Evolutionary conservation across 257 asterid genomes (phyloP), one percentile per base, ranked within the genome.

Genomic region (Nicotiana attenuata): DNA sequence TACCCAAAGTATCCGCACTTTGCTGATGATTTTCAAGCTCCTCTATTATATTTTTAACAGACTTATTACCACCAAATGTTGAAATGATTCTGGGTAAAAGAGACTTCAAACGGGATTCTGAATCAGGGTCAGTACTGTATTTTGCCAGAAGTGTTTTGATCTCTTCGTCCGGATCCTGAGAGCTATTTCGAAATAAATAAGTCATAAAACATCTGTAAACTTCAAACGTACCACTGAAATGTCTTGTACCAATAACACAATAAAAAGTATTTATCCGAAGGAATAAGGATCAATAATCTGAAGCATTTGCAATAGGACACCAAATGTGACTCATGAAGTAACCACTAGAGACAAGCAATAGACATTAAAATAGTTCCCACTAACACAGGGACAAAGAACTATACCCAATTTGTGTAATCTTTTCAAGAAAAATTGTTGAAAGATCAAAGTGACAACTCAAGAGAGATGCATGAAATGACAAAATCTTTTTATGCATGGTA

Each of bases 41-140:
- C 81, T 83, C 81, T 78, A 89, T 85, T 69, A 92, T 87, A 85
- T 92, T 92, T 86, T 92, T 91, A 45, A 93, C 77, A 78, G 97
- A 82, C 85, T 88, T 92, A 87, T 80, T 90, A 80, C 94, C 88
- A 75, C 96, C 89, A 80, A 96, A 96, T 57, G 97, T 90, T 28
- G 99, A 90, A 86, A 92, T 90, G 84, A 94, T 94, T 85, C 92
- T 84, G 81, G 99, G 98, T 89, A 94, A 89, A 84, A 96, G 93
- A 85, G 82, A 78, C 89, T 94, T 94, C 85, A 96, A 88, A 67
- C 85, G 96, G 83, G 98, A 93, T 86, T 92, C 97, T 65, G 94
- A 83, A 84, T 96, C 97, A 14, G 98, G 97, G 71, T 85, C 87
- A 84, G 52, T 85, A 86, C 92, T 88, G 86, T 91, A 92, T 86